Conservation (phyloP, 192 early-diverging fungal species). For the Linnemannia zychae region DNA sequence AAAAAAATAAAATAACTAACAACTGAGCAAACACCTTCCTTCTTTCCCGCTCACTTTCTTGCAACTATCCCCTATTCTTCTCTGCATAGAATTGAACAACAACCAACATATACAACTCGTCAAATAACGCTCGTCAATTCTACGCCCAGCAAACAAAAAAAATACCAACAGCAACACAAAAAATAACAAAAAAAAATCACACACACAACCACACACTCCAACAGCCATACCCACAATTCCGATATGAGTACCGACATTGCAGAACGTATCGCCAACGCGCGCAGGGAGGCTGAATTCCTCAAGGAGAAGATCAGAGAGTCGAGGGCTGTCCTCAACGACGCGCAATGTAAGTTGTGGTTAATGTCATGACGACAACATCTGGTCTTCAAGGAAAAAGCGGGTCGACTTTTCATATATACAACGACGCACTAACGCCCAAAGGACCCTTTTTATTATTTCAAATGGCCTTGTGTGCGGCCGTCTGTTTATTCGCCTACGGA, state of each 20-base stretch:
- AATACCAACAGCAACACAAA: too few species aligned
- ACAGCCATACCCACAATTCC: neutral
- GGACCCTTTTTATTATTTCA: neutral
- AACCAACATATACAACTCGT: neutral
- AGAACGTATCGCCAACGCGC: slow-evolving; percentile 89
- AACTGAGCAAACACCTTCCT: neutral
- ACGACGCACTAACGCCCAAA: neutral
- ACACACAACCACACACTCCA: neutral
- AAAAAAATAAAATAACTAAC: slow-evolving; percentile 8
- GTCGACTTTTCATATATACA: neutral
- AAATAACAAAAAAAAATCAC: neutral
- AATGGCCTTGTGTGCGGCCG: neutral
- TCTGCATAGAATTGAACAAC: neutral
- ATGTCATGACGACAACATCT: too few species aligned
- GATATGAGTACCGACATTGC: slow-evolving; percentile 76
- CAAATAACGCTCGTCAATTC: neutral
- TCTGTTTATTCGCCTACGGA: neutral
- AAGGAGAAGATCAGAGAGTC: slow-evolving; percentile 97
- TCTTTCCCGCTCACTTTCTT: neutral
- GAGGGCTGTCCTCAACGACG: slow-evolving; percentile 95
- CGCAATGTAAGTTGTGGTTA: slow-evolving; percentile 79
- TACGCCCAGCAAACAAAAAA: too few species aligned
- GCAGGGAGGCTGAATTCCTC: slow-evolving; percentile 94
- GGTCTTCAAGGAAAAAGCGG: neutral
- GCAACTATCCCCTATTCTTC: neutral